A percentile compares a stretch with the other conserved stretches of the same genome.
These are phyloP conservation scores for Pseudogymnoascus verrucosus DNA, from an alignment of 2,329 filamentous ascomycete species.

Conservation along the genomic window DNA sequence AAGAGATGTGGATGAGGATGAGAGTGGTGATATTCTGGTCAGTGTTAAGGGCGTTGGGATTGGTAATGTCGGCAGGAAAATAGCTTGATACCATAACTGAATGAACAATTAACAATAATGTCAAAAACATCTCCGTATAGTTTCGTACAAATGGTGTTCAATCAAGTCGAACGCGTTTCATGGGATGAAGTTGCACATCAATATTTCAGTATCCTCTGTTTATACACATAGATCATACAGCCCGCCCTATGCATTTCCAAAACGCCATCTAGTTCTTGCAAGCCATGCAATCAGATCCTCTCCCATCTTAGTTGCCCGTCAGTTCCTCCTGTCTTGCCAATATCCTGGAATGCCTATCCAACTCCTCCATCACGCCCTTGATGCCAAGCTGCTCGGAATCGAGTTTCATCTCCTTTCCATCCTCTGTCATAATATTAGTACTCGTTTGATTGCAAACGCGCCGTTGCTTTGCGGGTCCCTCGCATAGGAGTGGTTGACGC, in stretches of 20 bases:
- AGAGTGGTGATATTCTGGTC: slow-evolving; percentile 63
- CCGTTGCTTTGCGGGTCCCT: not conserved
- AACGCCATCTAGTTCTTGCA: slow-evolving; percentile 6
- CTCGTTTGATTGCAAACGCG: not conserved
- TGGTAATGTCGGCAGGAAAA: slow-evolving; percentile 90
- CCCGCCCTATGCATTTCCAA: slow-evolving; percentile 8
- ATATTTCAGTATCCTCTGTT: slow-evolving; percentile 8
- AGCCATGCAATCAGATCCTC: not conserved
- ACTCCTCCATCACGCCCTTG: slow-evolving; percentile 77
- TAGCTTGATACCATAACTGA: slow-evolving; percentile 41
- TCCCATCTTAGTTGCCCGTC: slow-evolving; percentile 33
- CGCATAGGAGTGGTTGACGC: not conserved
- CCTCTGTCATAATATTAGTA: slow-evolving; percentile 50
- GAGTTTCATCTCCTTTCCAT: slow-evolving; percentile 82
- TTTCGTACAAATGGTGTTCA: not conserved
- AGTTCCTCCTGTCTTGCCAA: slow-evolving; percentile 80
- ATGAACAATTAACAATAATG: slow-evolving; percentile 10
- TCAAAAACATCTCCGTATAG: not conserved
- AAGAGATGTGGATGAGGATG: slow-evolving; percentile 60
- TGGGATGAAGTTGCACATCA: not conserved
- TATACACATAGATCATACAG: slow-evolving; percentile 9
- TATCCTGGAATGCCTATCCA: slow-evolving; percentile 78
- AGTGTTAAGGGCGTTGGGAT: slow-evolving; percentile 90
- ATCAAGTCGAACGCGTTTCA: not conserved
- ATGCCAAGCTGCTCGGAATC: slow-evolving; percentile 76